Evolutionary conservation across 441 rosid species (phyloP).

Genomic region (Metrosideros polymorpha): DNA sequence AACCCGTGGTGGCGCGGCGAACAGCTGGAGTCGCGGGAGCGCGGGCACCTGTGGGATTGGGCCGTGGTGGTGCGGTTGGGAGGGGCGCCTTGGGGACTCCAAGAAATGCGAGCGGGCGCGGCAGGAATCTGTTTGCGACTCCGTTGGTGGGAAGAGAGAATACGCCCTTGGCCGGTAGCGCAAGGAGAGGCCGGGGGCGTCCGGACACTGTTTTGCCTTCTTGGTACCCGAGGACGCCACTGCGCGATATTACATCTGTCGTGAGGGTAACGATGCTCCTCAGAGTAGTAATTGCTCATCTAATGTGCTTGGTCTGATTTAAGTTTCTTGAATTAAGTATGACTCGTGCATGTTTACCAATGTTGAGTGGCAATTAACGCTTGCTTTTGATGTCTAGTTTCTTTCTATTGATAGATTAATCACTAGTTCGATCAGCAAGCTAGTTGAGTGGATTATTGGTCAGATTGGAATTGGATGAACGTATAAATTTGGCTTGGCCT

Average conservation of each 20-base stretch:
- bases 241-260: slow-evolving; percentile 54
- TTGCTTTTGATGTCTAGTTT: not conserved
- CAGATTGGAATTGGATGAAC: not conserved
- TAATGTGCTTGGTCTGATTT: not conserved
- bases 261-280: slow-evolving; percentile 31
- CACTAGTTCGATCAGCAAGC: not conserved
- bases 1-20: slow-evolving; percentile 13
- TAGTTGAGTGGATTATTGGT: not conserved
- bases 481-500: not conserved
- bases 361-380: not conserved
- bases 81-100: slow-evolving; percentile 31
- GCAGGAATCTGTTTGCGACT: slow-evolving; percentile 15
- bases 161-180: slow-evolving; percentile 7
- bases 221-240: slow-evolving; percentile 86
- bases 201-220: slow-evolving; percentile 40
- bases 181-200: slow-evolving; percentile 26
- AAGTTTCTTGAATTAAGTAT: not conserved
- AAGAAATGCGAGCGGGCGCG: slow-evolving; percentile 16
- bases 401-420: not conserved
- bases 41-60: slow-evolving; percentile 6
- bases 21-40: not conserved
- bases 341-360: not conserved
- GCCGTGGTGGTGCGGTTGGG: slow-evolving; percentile 12
- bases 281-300: not conserved
- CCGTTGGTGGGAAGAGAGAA: slow-evolving; percentile 30